Base-by-base conservation (phyloP, 1,284 basidiomycete genomes). In the Rhodotorula sp. region DNA sequence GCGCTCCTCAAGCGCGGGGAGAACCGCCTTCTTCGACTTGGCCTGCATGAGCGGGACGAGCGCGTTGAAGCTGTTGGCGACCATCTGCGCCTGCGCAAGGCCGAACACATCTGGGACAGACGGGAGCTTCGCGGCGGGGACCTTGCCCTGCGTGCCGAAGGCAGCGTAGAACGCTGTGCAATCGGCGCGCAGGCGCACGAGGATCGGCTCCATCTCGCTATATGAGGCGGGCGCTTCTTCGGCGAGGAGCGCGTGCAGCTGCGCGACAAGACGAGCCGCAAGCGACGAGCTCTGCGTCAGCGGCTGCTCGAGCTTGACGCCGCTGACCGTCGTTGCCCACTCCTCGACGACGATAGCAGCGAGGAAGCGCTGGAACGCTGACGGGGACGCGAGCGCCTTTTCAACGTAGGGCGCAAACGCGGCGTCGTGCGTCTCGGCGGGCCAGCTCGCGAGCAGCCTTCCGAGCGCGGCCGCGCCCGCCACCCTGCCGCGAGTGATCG, bases 301-400 rank as follows among this genome's bases (percentile, higher is more conserved):
- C 36, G 39, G 75, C 25, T 17, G 37, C n/a, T 39, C 50, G 22
- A 15, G 29, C 39, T 36, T 46, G 63, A 51, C 54, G 36, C 29
- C 36, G 39, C 17, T 27, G 44, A 13, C 13, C 6, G 36, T 22
- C n/a, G 48, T 76, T 0, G 94, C 92, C 97, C 96, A 99, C 83
- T 98, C 93, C 81, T 97, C 93, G 2, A 94, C 83, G 75, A 98
- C 87, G 48, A 92, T 87, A 9, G 92, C 89, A 6, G 90, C 85
- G 41, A 99, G 83, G 80, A 95, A 90, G 77, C 91, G 90, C 79
- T 97, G 94, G 34, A 98, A 86, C 84, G 97, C 96, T 77, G 92
- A 95, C 0, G 88, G 86, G 1, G 96, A 97, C 54, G 88, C 86
- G 75, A 97, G 83, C 74, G 94, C 96, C 74, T 91, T 88, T 8